Percentiles rank a stretch among this genome's conserved stretches.
phyloP scores from a whole-genome alignment of 1,284 basidiomycete species.

The Ganoderma sinense region DNA sequence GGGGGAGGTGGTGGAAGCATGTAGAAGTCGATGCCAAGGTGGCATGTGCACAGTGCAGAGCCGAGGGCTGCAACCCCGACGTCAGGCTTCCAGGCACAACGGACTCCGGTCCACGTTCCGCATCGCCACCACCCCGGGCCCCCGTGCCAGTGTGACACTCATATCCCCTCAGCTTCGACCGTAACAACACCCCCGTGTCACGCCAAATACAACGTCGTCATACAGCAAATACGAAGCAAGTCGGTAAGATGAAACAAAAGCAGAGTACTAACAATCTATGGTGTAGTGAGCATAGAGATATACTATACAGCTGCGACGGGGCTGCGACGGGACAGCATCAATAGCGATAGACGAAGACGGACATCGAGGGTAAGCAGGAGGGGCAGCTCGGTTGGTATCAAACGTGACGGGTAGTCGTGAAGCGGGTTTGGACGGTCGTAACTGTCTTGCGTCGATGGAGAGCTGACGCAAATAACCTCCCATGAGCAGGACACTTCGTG shows the following conservation, averaged over 20 bases:
- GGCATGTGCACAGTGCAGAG: background rate
- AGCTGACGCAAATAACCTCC: background rate
- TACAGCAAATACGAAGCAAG: background rate
- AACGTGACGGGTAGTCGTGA: background rate
- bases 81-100: background rate
- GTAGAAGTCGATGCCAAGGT: background rate
- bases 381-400: background rate
- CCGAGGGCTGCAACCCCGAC: background rate
- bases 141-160: background rate
- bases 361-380: background rate
- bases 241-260: background rate
- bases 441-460: background rate
- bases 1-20: background rate
- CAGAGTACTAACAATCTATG: conserved; percentile 10
- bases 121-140: background rate
- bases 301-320: conserved; percentile 14
- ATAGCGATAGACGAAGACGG: background rate
- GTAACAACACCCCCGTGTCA: background rate
- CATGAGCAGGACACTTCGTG: background rate
- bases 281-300: conserved; percentile 4
- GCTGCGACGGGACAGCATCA: background rate
- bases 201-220: background rate
- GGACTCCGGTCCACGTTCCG: background rate
- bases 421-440: background rate
- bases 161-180: background rate